Evolutionary conservation across 2,329 filamentous ascomycete species (phyloP).

Genomic region (Emergomyces pasteurianus): DNA sequence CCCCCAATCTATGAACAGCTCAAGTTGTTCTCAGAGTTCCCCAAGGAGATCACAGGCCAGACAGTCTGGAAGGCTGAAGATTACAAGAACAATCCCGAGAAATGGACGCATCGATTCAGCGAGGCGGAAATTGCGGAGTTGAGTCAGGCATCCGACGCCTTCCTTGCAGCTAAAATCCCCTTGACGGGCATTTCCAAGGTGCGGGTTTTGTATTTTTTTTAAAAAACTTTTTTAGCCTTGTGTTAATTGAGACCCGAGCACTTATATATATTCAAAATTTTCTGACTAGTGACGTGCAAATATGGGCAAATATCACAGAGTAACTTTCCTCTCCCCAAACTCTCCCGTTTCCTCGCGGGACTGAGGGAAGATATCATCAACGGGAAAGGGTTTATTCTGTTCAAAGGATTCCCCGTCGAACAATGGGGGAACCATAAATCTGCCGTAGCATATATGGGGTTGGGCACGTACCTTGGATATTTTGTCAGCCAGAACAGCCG

Average conservation of each 20-base stretch:
- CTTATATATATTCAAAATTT: background rate
- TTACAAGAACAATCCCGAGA: slow-evolving; percentile 49
- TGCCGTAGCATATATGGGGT: slow-evolving; percentile 80
- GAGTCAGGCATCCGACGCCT: slow-evolving; percentile 53
- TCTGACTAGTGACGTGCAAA: background rate
- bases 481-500: slow-evolving; percentile 77
- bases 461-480: slow-evolving; percentile 76
- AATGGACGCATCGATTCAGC: slow-evolving; percentile 62
- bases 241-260: no score
- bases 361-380: slow-evolving; percentile 59
- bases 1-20: slow-evolving; percentile 54
- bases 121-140: slow-evolving; percentile 56
- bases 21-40: slow-evolving; percentile 58
- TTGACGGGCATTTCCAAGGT: slow-evolving; percentile 60
- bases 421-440: slow-evolving; percentile 69
- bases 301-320: slow-evolving; percentile 21
- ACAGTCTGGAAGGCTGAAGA: slow-evolving; percentile 62
- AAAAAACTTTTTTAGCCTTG: no score
- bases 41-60: slow-evolving; percentile 55
- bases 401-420: slow-evolving; percentile 69
- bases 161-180: slow-evolving; percentile 52
- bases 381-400: slow-evolving; percentile 81
- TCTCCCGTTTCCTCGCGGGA: slow-evolving; percentile 41
- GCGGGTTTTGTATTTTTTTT: no score
- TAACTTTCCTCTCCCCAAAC: slow-evolving; percentile 50